Percentiles rank a stretch among this genome's conserved stretches.
These are phyloP conservation scores for Lichtheimia ramosa DNA, from an alignment of 371 early-diverging fungal genomes.

Conservation along the genomic window DNA sequence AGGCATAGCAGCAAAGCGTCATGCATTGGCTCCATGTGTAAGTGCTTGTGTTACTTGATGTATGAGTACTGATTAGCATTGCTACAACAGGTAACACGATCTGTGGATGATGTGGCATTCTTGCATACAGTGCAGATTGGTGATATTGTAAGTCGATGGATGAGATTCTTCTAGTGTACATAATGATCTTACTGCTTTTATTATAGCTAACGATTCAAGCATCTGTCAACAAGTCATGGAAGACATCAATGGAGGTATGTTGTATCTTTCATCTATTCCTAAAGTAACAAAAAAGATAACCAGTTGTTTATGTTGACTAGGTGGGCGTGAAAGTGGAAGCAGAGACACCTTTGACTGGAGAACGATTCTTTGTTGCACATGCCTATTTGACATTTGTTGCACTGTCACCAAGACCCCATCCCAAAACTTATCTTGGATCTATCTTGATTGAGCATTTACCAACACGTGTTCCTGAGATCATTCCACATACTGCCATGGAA, in stretches of 20 bases:
- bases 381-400: constrained; percentile 81
- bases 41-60: constrained; percentile 1
- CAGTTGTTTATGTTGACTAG: constrained; percentile 1
- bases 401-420: constrained; percentile 38
- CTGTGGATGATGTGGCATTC: constrained; percentile 72
- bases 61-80: neutral
- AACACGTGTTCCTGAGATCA: constrained; percentile 44
- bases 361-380: constrained; percentile 64
- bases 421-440: constrained; percentile 36
- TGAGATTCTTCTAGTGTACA: neutral
- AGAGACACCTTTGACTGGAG: constrained; percentile 63
- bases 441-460: constrained; percentile 34
- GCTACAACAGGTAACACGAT: constrained; percentile 56
- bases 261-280: too few relatives aligned
- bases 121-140: constrained; percentile 66
- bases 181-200: neutral
- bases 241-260: constrained; percentile 71
- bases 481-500: constrained; percentile 47
- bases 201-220: constrained; percentile 59
- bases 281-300: neutral
- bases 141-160: constrained; percentile 49
- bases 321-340: constrained; percentile 72
- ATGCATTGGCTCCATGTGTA: constrained; percentile 60
- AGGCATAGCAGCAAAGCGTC: constrained; percentile 70
- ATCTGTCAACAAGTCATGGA: constrained; percentile 71